Evolutionary conservation across 73 alveolate genomes (phyloP), one percentile per base, ranked within the genome.

Genomic region (Paramecium sexaurelia): DNA sequence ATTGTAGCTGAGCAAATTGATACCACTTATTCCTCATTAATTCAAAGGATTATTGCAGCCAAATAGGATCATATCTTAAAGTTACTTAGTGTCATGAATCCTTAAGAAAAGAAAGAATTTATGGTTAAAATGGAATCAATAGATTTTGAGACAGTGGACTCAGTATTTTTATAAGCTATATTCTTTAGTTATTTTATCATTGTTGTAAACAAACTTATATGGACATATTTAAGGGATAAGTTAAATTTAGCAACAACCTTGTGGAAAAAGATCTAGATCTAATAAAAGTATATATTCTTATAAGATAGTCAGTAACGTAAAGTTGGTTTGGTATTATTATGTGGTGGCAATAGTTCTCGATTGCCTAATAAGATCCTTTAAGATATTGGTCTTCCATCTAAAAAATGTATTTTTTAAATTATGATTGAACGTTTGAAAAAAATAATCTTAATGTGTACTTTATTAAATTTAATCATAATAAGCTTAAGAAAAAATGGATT

Each of bases 81-180:
- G 24, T 15, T 71, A 11, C 86, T 71, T 36, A 20, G 43, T 33
- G 43, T 40, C 3, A 35, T 71, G 56, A 35, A 29, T 9, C 6
- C 86, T 0, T 15, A 71, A 27, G 57, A 37, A 36, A 71, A 71
- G 27, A 20, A 22, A 13, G 57, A 71, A 10, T 71, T 71, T 36
- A 71, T 71, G 57, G 7, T 27, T 7, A 20, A 71, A 37, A 35
- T 71, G 3, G 86, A 71, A 17, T 15, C 20, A 7, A 22, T 71
- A 6, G 86, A 71, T 36, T 35, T 71, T 35, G 86, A 71, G 56
- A 71, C 86, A 71, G 56, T 71, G 55, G 86, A 71, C 13, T 71
- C 86, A 20, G 83, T 61, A 61, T 61, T 20, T 61, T 26, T 29
- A 32, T 22, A 0, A 10, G 19, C 5, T 8, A 41, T 11, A 61